Conservation (phyloP, 2,329 filamentous ascomycete genomes). For the Cladosporium sphaerospermum region DNA sequence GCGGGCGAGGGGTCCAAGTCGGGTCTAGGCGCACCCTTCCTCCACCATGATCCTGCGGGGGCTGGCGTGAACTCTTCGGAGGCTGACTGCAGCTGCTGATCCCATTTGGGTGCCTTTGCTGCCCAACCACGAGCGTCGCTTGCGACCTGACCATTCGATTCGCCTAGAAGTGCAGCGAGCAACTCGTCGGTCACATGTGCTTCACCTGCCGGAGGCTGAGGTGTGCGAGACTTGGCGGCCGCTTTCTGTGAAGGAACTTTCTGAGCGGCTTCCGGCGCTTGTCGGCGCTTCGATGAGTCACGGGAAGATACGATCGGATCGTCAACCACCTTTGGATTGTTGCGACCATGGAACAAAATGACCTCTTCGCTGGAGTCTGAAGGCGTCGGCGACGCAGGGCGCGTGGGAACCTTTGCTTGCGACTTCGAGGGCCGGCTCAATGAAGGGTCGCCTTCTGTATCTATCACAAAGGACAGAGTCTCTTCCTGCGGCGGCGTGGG, state of each 20-base stretch:
- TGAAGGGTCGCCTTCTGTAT: slow-evolving; percentile 27
- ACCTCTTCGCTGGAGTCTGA: slow-evolving; percentile 67
- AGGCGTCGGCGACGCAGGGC: slow-evolving; percentile 35
- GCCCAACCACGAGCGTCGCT: slow-evolving; percentile 20
- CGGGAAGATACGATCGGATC: slow-evolving; percentile 17
- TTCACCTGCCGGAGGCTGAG: neutral
- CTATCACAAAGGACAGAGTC: slow-evolving; percentile 26
- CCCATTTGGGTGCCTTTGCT: slow-evolving; percentile 15
- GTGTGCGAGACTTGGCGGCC: neutral
- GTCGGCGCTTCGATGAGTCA: neutral
- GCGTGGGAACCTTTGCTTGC: slow-evolving; percentile 14
- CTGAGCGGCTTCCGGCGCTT: neutral
- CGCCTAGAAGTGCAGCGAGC: slow-evolving; percentile 13
- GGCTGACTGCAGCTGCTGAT: slow-evolving; percentile 8
- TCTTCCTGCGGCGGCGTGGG: slow-evolving; percentile 12
- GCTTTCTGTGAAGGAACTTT: neutral
- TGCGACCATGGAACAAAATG: slow-evolving; percentile 59
- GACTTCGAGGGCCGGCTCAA: slow-evolving; percentile 17
- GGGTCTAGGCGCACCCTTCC: slow-evolving; percentile 17
- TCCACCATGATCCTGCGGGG: slow-evolving; percentile 22
- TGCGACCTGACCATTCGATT: neutral
- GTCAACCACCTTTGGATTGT: slow-evolving; percentile 21
- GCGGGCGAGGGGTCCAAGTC: slow-evolving; percentile 17
- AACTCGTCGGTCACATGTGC: slow-evolving; percentile 20
- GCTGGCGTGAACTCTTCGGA: slow-evolving; percentile 22